A percentile compares a stretch with the other conserved stretches of the same genome.
Evolutionary conservation across 257 asterid species (phyloP).

Genomic region (Datura wrightii): DNA sequence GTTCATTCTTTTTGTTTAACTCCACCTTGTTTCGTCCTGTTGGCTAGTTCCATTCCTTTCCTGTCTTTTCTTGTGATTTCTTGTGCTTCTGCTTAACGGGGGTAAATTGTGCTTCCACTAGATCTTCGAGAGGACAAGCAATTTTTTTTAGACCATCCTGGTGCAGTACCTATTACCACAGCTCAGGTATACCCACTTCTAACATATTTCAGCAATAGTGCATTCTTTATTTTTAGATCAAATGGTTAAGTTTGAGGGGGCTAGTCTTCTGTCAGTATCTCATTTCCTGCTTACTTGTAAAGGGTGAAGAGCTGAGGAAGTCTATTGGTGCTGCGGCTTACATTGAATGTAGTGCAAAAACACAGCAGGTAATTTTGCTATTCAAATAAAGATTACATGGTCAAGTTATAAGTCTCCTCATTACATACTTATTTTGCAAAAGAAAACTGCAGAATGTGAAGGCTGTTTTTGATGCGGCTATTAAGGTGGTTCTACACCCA

Average conservation of each 20-base stretch:
- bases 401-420: neutral
- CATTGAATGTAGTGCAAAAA: slow-evolving; percentile 84
- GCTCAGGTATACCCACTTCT: slow-evolving; percentile 51
- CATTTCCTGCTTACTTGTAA: slow-evolving; percentile 32
- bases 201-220: slow-evolving; percentile 16
- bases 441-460: slow-evolving; percentile 66
- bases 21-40: neutral
- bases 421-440: neutral
- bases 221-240: neutral
- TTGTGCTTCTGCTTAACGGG: neutral
- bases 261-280: slow-evolving; percentile 16
- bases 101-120: slow-evolving; percentile 40
- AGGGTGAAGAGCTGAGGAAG: slow-evolving; percentile 91
- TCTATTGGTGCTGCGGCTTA: slow-evolving; percentile 76
- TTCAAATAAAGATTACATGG: neutral
- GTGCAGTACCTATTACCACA: slow-evolving; percentile 68
- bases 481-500: slow-evolving; percentile 73
- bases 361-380: slow-evolving; percentile 64
- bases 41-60: neutral
- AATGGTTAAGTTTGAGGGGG: neutral
- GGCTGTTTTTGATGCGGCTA: slow-evolving; percentile 81
- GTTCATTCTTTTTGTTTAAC: neutral
- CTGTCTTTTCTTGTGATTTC: slow-evolving; percentile 15
- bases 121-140: slow-evolving; percentile 84
- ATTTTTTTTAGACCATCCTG: slow-evolving; percentile 74